phyloP scores from a whole-genome alignment of 305 asterid species.

The Fraxinus nigra region DNA sequence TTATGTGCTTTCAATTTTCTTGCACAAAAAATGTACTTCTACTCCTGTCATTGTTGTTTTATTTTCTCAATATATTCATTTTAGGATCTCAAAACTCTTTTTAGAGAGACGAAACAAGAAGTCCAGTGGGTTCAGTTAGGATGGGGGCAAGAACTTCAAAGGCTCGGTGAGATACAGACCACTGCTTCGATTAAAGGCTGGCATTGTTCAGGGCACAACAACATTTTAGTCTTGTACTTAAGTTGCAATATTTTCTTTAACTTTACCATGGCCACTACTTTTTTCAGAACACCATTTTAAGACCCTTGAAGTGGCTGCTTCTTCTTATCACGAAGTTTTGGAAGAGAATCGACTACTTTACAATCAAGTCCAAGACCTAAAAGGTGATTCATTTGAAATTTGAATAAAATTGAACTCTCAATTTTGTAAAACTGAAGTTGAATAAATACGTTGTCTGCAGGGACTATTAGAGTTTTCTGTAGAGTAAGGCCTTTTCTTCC shows the following conservation, averaged over 20 bases:
- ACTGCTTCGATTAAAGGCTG: conserved; percentile 14
- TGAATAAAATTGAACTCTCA: neutral
- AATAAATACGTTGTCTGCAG: conserved; percentile 35
- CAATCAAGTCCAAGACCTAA: conserved; percentile 92
- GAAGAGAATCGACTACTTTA: conserved; percentile 85
- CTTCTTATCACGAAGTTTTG: conserved; percentile 77
- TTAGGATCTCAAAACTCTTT: conserved; percentile 69
- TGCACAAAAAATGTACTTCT: neutral
- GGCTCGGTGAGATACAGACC: conserved; percentile 57
- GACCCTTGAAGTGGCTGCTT: conserved; percentile 64
- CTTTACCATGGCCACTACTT: conserved; percentile 8
- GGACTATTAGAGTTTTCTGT: conserved; percentile 85
- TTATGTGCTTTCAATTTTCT: conserved; percentile 1
- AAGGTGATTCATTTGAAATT: conserved; percentile 46
- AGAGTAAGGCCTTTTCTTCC: conserved; percentile 79
- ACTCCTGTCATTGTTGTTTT: conserved; percentile 8
- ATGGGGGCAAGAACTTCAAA: conserved; percentile 60
- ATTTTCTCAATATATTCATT: conserved; percentile 6
- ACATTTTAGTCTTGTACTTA: neutral
- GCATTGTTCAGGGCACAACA: neutral
- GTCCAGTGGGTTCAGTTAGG: conserved; percentile 51
- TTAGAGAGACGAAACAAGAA: conserved; percentile 53
- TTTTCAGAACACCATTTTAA: conserved; percentile 62
- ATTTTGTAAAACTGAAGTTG: conserved; percentile 7
- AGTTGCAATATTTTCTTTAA: conserved; percentile 10